These are phyloP conservation scores for Hymenochaete sp. DNA, from an alignment of 1,284 basidiomycete genomes.

Conservation along the genomic window DNA sequence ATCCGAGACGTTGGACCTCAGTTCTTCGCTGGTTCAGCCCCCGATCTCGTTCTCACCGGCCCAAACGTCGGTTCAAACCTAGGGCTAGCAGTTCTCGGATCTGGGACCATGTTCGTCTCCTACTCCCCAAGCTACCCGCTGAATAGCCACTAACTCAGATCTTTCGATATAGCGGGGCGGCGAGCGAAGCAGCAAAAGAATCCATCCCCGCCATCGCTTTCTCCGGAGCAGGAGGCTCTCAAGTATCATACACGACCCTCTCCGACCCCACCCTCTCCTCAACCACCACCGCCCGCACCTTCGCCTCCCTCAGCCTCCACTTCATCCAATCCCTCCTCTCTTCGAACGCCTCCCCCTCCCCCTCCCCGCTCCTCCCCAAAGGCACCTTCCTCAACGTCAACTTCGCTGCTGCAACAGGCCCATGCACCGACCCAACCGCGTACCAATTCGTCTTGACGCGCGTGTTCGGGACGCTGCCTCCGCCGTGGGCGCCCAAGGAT, in stretches of 20 bases:
- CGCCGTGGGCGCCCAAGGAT: constrained; percentile 17
- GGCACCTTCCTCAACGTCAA: constrained; percentile 43
- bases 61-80: constrained; percentile 39
- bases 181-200: constrained; percentile 37
- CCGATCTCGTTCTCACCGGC: constrained; percentile 44
- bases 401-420: constrained; percentile 32
- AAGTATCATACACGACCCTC: constrained; percentile 43
- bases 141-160: background rate
- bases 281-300: constrained; percentile 32
- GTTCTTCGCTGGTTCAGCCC: constrained; percentile 31
- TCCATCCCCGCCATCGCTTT: constrained; percentile 44
- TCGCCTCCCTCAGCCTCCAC: constrained; percentile 35
- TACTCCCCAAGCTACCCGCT: background rate
- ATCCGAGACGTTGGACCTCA: constrained; percentile 39
- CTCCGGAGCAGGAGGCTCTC: constrained; percentile 34
- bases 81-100: constrained; percentile 25
- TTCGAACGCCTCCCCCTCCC: constrained; percentile 15
- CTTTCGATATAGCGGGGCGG: constrained; percentile 41
- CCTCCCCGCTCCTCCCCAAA: constrained; percentile 32
- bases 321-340: constrained; percentile 33
- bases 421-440: constrained; percentile 30
- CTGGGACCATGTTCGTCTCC: constrained; percentile 41
- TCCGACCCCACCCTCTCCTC: constrained; percentile 28
- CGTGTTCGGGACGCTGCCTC: constrained; percentile 22
- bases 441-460: constrained; percentile 41